phyloP scores from a whole-genome alignment of 78 protist genomes.

The Tieghemostelium lacteum region DNA sequence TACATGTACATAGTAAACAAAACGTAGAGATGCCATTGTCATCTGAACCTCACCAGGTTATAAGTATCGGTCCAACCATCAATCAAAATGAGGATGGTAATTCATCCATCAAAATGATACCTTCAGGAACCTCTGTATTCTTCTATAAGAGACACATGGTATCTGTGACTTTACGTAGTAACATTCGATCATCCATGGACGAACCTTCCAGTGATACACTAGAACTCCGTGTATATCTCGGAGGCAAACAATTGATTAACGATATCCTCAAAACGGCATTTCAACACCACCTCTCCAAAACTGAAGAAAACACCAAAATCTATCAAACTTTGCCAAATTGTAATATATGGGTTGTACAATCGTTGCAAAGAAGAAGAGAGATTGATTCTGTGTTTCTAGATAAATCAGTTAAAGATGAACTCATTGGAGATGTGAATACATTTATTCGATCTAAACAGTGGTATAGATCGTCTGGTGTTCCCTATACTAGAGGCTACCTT shows the following conservation, averaged over 20 bases:
- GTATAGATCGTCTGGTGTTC: conserved; percentile 79
- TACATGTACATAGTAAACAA: neutral
- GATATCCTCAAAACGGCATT: too few relatives aligned
- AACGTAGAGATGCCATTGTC: neutral
- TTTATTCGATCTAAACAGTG: conserved; percentile 64
- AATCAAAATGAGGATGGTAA: conserved; percentile 2
- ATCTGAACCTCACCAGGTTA: too few relatives aligned
- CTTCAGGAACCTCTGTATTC: conserved; percentile 6
- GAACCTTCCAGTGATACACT: conserved; percentile 26
- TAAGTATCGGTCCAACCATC: too few relatives aligned
- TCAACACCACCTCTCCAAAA: too few relatives aligned
- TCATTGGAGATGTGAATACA: conserved; percentile 47
- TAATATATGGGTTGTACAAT: conserved; percentile 53
- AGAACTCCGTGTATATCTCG: conserved; percentile 11
- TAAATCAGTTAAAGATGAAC: neutral
- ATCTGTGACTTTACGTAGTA: neutral
- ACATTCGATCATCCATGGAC: conserved; percentile 9
- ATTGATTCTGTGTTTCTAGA: conserved; percentile 74
- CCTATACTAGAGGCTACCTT: conserved; percentile 83
- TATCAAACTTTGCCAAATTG: conserved; percentile 13
- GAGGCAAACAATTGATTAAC: neutral
- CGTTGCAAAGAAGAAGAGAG: conserved; percentile 48
- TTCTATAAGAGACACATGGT: conserved; percentile 20
- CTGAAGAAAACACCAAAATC: too few relatives aligned
- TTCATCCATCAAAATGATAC: neutral